Evolutionary conservation across 331 rosid species (phyloP).

Genomic region (Quercus lobata): DNA sequence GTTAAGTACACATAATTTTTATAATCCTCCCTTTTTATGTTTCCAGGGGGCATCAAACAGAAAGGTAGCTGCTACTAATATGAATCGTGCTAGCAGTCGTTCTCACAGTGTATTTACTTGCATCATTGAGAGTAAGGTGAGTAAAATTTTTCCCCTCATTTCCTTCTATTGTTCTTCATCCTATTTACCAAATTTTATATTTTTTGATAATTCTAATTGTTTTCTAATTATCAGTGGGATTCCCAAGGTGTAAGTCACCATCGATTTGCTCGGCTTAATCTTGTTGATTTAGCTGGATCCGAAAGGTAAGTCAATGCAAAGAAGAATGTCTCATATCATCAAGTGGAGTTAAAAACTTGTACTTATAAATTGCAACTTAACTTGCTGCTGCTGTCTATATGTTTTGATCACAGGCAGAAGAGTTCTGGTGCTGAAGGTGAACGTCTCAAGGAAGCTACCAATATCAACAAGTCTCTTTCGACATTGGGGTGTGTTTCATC

Average conservation of each 20-base stretch:
- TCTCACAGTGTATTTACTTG: slow-evolving; percentile 99
- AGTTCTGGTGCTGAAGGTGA: slow-evolving; percentile 99
- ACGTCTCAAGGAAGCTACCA: slow-evolving; percentile 98
- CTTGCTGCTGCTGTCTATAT: neutral
- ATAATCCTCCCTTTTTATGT: neutral
- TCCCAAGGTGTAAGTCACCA: slow-evolving; percentile 94
- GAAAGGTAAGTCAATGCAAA: slow-evolving; percentile 63
- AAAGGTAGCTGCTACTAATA: slow-evolving; percentile 97
- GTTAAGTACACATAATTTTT: neutral
- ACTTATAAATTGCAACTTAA: neutral
- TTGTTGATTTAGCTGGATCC: slow-evolving; percentile 99
- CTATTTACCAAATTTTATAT: slow-evolving; percentile 4
- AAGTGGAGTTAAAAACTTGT: neutral
- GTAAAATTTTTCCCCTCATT: slow-evolving; percentile 14
- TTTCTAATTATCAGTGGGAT: slow-evolving; percentile 67
- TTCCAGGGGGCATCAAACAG: slow-evolving; percentile 89
- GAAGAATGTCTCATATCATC: slow-evolving; percentile 14
- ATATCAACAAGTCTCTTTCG: slow-evolving; percentile 96
- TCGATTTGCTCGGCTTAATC: slow-evolving; percentile 94
- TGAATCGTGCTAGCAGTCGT: slow-evolving; percentile 97
- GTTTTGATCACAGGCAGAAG: slow-evolving; percentile 67
- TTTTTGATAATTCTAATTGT: slow-evolving; percentile 8
- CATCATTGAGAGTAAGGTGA: slow-evolving; percentile 89
- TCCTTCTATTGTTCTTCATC: neutral
- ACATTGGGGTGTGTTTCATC: slow-evolving; percentile 69